Evolutionary conservation across 441 rosid genomes (phyloP).

Genomic region (Breynia disticha): DNA sequence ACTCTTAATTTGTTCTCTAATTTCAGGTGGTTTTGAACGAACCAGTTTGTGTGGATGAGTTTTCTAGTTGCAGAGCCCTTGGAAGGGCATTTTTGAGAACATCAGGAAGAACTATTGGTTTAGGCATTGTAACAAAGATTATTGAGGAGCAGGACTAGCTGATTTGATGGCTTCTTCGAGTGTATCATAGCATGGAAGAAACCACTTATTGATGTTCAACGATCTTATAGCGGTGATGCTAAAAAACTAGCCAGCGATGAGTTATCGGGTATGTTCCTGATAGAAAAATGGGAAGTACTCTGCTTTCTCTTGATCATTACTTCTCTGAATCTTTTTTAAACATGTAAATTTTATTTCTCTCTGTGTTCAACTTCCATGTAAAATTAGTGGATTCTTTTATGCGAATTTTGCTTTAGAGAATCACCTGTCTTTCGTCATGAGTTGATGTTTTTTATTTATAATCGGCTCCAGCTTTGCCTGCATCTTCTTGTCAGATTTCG

Average conservation of each 20-base stretch:
- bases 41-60: slow-evolving; percentile 70
- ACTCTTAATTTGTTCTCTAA: neutral
- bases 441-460: too few species aligned
- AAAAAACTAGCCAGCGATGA: too few species aligned
- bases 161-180: neutral
- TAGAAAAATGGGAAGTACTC: neutral
- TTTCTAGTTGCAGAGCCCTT: slow-evolving; percentile 61
- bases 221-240: neutral
- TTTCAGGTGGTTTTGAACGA: slow-evolving; percentile 56
- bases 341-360: neutral
- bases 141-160: slow-evolving; percentile 32
- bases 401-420: too few species aligned
- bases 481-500: too few species aligned
- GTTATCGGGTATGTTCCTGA: neutral
- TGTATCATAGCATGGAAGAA: neutral
- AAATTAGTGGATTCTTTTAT: too few species aligned
- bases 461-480: too few species aligned
- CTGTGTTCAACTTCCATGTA: neutral
- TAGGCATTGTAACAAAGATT: slow-evolving; percentile 66
- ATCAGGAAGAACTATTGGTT: slow-evolving; percentile 70
- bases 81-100: slow-evolving; percentile 83
- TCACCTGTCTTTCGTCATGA: too few species aligned
- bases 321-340: neutral
- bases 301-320: neutral
- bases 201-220: neutral